A percentile compares a stretch with the other conserved stretches of the same genome.
Conservation (phyloP, 768 basidiomycete genomes). For the Termitomyces sp. region DNA sequence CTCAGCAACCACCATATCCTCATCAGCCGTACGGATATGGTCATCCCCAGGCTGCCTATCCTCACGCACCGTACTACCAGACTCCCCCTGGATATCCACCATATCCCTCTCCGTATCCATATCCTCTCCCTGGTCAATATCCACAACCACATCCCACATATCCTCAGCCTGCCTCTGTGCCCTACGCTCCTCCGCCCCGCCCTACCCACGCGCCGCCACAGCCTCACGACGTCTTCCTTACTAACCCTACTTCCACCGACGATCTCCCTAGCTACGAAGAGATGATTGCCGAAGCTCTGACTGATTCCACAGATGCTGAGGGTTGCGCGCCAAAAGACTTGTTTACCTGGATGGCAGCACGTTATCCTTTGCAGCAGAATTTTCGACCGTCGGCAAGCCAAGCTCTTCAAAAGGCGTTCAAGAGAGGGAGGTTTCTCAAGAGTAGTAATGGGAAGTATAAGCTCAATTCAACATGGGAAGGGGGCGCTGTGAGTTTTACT, state of each 20-base stretch:
- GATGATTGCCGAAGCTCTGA: conserved; percentile 81
- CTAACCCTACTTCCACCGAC: conserved; percentile 23
- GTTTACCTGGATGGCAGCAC: conserved; percentile 78
- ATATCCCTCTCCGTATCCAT: conserved; percentile 18
- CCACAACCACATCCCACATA: conserved; percentile 26
- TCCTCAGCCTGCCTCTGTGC: conserved; percentile 26
- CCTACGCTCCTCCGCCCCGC: conserved; percentile 27
- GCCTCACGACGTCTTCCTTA: conserved; percentile 15
- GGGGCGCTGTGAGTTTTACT: conserved; percentile 57
- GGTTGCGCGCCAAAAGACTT: conserved; percentile 80
- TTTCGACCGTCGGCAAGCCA: conserved; percentile 88
- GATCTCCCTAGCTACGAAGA: conserved; percentile 86
- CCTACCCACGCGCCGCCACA: conserved; percentile 22
- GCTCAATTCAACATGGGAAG: conserved; percentile 74
- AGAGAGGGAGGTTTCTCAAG: conserved; percentile 77
- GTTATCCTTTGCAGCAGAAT: conserved; percentile 82
- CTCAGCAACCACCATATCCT: conserved; percentile 33
- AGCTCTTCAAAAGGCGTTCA: conserved; percentile 82
- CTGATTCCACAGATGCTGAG: conserved; percentile 60
- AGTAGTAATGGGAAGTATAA: conserved; percentile 67
- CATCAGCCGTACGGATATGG: conserved; percentile 50
- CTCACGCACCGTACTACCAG: conserved; percentile 63
- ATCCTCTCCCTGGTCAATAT: conserved; percentile 1
- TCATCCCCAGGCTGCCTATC: conserved; percentile 47
- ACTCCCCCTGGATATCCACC: conserved; percentile 42